Conservation (phyloP, 805 yeast genomes). For the Debaryomyces maramus region DNA sequence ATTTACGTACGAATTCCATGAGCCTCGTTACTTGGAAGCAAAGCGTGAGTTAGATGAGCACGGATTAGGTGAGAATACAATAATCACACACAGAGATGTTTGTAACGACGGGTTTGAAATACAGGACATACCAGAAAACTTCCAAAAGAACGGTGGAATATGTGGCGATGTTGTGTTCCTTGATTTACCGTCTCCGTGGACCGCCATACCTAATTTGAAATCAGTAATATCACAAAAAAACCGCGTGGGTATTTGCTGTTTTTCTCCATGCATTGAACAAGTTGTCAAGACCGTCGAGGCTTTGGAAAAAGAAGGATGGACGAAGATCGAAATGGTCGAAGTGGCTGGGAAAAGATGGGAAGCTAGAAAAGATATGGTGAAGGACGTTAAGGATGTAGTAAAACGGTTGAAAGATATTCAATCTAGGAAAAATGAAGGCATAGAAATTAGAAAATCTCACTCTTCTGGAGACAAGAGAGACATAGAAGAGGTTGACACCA, state of each 20-base stretch:
- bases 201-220: constrained; percentile 77
- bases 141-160: constrained; percentile 28
- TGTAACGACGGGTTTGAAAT: constrained; percentile 81
- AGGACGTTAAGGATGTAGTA: constrained; percentile 74
- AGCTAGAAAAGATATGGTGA: constrained; percentile 84
- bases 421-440: constrained; percentile 60
- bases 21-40: constrained; percentile 80
- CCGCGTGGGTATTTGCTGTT: constrained; percentile 81
- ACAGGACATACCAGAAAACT: constrained; percentile 28
- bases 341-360: constrained; percentile 84
- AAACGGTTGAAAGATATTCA: constrained; percentile 79
- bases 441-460: constrained; percentile 52
- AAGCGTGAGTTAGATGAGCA: constrained; percentile 72
- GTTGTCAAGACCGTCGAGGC: constrained; percentile 83
- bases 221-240: constrained; percentile 54
- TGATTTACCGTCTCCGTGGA: constrained; percentile 97
- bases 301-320: constrained; percentile 77
- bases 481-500: constrained; percentile 18
- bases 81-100: constrained; percentile 87
- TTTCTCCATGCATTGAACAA: constrained; percentile 97
- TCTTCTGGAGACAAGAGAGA: constrained; percentile 25
- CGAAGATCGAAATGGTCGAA: constrained; percentile 87
- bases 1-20: constrained; percentile 90
- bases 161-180: constrained; percentile 76
- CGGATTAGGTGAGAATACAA: constrained; percentile 56